A percentile compares a stretch with the other conserved stretches of the same genome.
These are phyloP conservation scores for Porodaedalea pini DNA, from an alignment of 1,284 basidiomycete species.

Conservation along the genomic window DNA sequence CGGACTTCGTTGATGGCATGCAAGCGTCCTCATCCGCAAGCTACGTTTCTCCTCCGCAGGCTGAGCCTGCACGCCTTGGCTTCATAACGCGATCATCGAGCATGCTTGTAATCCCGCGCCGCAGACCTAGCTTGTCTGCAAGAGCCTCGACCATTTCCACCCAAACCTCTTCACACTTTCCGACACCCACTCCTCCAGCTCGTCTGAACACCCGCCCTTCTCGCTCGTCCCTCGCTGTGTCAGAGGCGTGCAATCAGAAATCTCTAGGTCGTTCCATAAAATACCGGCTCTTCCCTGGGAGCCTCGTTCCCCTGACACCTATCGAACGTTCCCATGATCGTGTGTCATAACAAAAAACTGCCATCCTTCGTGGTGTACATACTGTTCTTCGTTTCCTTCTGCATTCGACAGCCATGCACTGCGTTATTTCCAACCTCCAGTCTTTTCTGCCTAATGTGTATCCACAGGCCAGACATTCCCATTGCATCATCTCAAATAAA, in stretches of 20 bases:
- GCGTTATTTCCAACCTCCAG: background rate
- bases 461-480: background rate
- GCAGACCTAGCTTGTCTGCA: background rate
- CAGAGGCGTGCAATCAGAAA: background rate
- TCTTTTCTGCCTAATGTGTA: conserved; percentile 7
- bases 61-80: background rate
- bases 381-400: background rate
- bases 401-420: background rate
- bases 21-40: background rate
- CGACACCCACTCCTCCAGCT: background rate
- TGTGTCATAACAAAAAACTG: conserved; percentile 2
- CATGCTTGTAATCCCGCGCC: background rate
- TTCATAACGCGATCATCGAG: conserved; percentile 9
- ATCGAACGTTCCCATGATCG: background rate
- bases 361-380: background rate
- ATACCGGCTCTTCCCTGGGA: conserved; percentile 16
- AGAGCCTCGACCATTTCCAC: background rate
- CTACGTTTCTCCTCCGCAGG: background rate
- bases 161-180: background rate
- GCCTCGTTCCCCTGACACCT: conserved; percentile 14
- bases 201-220: background rate
- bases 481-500: background rate
- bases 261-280: conserved; percentile 7
- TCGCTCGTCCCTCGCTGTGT: background rate
- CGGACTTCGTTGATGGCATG: background rate